A percentile compares a stretch with the other conserved stretches of the same genome.
Conservation (phyloP, 257 asterid species). For the Verbascum thapsus region DNA sequence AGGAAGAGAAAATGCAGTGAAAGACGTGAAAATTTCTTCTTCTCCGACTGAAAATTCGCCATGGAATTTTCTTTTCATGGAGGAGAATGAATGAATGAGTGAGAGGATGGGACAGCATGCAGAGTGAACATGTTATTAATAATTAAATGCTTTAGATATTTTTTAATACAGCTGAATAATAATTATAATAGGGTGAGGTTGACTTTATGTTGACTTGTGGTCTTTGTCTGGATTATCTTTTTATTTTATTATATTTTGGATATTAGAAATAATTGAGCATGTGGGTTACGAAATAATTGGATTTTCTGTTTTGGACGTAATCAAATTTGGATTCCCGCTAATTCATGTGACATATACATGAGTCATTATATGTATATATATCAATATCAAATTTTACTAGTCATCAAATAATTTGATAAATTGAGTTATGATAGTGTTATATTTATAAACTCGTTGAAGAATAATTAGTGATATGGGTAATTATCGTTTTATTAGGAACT, state of each 20-base stretch:
- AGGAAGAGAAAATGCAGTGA: constrained; percentile 10
- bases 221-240: background rate
- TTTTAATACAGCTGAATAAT: background rate
- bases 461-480: too few species aligned
- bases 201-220: constrained; percentile 30
- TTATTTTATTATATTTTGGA: too few species aligned
- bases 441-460: too few species aligned
- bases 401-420: too few species aligned
- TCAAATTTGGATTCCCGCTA: too few species aligned
- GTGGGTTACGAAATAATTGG: background rate
- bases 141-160: constrained; percentile 5
- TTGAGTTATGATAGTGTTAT: too few species aligned
- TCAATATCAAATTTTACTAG: too few species aligned
- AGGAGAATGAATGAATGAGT: background rate
- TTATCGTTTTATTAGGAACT: too few species aligned
- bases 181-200: background rate
- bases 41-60: constrained; percentile 30
- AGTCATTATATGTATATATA: too few species aligned
- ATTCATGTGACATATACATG: too few species aligned
- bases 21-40: constrained; percentile 22
- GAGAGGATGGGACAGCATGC: constrained; percentile 3
- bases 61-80: constrained; percentile 23
- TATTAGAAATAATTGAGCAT: constrained; percentile 14
- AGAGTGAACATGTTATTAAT: background rate
- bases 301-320: background rate